These are phyloP conservation scores for Musa troglodytarum DNA, from an alignment of 176 grass and related monocot genomes.

Conservation along the genomic window DNA sequence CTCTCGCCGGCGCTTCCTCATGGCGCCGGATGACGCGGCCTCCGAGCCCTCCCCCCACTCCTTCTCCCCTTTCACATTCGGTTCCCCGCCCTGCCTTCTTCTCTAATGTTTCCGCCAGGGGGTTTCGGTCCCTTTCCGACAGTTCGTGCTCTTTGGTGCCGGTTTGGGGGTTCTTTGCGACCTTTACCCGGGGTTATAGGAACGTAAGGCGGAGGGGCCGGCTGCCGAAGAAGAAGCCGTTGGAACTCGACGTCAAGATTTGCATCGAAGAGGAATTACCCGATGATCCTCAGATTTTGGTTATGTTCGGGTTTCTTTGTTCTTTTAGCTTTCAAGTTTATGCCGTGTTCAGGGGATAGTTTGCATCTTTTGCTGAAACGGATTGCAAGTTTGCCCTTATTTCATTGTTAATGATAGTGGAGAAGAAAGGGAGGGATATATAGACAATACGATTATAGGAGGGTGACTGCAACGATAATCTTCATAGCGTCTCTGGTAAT, in stretches of 20 bases:
- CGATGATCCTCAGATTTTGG: slow-evolving; percentile 72
- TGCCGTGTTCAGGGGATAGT: neutral
- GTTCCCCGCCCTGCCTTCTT: slow-evolving; percentile 10
- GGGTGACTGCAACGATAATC: no score
- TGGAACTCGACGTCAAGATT: slow-evolving; percentile 66
- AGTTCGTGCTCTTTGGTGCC: slow-evolving; percentile 18
- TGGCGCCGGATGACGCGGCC: neutral
- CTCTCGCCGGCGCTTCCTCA: neutral
- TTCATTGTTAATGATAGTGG: no score
- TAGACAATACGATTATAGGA: no score
- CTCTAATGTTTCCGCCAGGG: slow-evolving; percentile 6
- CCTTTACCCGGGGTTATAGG: slow-evolving; percentile 40
- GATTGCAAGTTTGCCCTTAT: no score
- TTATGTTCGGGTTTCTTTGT: slow-evolving; percentile 5
- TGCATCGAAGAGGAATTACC: slow-evolving; percentile 58
- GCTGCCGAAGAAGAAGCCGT: slow-evolving; percentile 53
- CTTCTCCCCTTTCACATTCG: slow-evolving; percentile 3
- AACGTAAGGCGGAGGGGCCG: slow-evolving; percentile 33
- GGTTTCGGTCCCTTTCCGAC: slow-evolving; percentile 26
- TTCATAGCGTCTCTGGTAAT: no score
- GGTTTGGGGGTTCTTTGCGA: slow-evolving; percentile 23
- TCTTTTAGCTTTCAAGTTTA: neutral
- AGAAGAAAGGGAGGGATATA: no score
- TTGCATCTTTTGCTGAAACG: no score
- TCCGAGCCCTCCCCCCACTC: neutral